phyloP scores from a whole-genome alignment of 169 alveolate genomes.

The Eimeria brunetti region DNA sequence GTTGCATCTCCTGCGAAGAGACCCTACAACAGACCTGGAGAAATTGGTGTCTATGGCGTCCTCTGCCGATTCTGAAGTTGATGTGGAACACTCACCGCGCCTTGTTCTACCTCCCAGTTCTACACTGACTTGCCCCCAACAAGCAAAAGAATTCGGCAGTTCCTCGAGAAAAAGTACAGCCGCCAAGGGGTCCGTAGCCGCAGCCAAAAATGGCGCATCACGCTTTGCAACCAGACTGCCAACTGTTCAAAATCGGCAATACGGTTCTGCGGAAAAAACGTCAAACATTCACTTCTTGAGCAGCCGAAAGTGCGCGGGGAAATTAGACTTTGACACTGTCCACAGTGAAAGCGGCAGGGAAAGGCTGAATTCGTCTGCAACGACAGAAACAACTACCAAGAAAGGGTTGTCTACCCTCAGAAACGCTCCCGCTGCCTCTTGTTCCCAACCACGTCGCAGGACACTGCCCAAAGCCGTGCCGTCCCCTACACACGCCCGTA shows the following conservation, averaged over 20 bases:
- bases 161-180: background rate
- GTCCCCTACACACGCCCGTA: background rate
- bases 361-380: background rate
- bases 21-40: slow-evolving; percentile 31
- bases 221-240: slow-evolving; percentile 18
- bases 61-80: background rate
- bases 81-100: background rate
- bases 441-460: slow-evolving; percentile 38
- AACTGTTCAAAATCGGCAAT: background rate
- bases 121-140: background rate
- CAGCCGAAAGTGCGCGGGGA: background rate
- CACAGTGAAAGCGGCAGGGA: slow-evolving; percentile 1
- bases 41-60: slow-evolving; percentile 10
- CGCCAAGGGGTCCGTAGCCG: slow-evolving; percentile 18
- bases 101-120: background rate
- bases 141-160: background rate
- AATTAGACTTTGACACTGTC: background rate
- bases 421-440: background rate
- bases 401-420: background rate
- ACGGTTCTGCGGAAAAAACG: background rate
- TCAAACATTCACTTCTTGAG: background rate
- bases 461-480: slow-evolving; percentile 22
- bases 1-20: slow-evolving; percentile 25
- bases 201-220: background rate
- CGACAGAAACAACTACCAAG: slow-evolving; percentile 5